Base-by-base conservation (phyloP, 768 basidiomycete species). In the Hortiboletus campestris region DNA sequence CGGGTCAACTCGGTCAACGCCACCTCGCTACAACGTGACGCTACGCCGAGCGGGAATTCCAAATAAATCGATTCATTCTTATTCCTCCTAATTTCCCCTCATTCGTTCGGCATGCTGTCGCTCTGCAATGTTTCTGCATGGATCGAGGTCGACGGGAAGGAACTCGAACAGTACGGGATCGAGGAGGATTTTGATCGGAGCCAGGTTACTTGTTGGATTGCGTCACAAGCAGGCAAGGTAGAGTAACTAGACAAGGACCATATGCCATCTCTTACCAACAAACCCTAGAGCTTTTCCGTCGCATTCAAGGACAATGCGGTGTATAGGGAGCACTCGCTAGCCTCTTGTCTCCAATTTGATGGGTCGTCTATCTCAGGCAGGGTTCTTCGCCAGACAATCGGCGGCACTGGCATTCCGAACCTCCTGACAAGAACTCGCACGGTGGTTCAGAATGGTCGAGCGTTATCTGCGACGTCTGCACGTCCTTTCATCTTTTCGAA, bases 121-220 rank as follows among this genome's bases (percentile, higher is more conserved):
- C 41, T 64, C 19, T 34, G 56, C 49, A 39, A 35, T 12, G 8
- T 72, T 49, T 62, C 59, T 22, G 60, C 69, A 6, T 71, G 69
- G 62, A 49, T 70, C 11, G 64, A 66, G 48, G 69, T 72, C 22
- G 71, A 69, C 22, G 67, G 61, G 1, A 47, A 53, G 31, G 55
- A 61, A 58, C 57, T 71, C 48, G 64, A 71, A 9, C 58, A 64
- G 42, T 65, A 71, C 28, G 55, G 61, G 2, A 46, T 72, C 22
- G 62, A 71, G 34, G 58, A 62, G 19, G 42, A 55, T 49, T 41
- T 13, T 3, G 55, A 41, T 11, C 52, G 44, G 13, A 62, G 54
- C 31, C 53, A 19, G 38, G 68, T 71, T 3, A 60, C 67, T 46
- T 72, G 69, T 42, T 70, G 69, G 71, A 67, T 65, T 19, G 47